phyloP scores from a whole-genome alignment of 164 flowering plant genomes.

The Akebia trifoliata region DNA sequence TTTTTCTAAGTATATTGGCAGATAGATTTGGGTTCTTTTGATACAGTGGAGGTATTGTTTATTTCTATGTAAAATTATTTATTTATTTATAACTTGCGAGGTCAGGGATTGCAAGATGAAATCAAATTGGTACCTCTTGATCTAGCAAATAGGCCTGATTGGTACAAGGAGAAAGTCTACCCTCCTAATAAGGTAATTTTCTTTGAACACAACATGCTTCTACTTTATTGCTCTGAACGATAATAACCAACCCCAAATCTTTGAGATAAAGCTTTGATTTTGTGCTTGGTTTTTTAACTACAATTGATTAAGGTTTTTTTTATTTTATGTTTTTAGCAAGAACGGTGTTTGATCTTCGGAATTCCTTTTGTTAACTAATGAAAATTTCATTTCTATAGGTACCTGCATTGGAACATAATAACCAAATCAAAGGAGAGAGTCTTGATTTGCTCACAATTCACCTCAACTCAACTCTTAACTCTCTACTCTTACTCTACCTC shows the following conservation, averaged over 20 bases:
- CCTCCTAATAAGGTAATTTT: constrained; percentile 56
- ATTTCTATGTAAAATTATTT: not conserved
- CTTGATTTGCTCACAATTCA: too few species aligned
- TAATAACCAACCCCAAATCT: not conserved
- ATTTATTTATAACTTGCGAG: not conserved
- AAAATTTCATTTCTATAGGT: constrained; percentile 36
- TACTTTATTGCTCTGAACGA: too few species aligned
- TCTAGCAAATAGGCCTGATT: constrained; percentile 62
- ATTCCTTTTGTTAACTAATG: too few species aligned
- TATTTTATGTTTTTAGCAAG: not conserved
- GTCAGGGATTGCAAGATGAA: constrained; percentile 68
- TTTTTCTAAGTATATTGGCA: not conserved
- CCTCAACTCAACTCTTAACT: too few species aligned
- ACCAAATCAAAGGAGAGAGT: constrained; percentile 73
- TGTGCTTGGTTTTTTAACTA: not conserved
- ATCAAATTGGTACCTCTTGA: constrained; percentile 67
- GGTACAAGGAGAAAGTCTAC: constrained; percentile 92
- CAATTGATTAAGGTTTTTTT: not conserved
- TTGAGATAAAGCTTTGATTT: not conserved
- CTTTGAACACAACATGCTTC: not conserved
- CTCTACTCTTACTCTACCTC: too few species aligned
- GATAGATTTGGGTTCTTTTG: too few species aligned
- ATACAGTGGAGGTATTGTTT: too few species aligned
- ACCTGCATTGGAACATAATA: constrained; percentile 78
- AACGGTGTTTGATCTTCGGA: too few species aligned